Evolutionary conservation across 148 eudicot species (phyloP), one percentile per base, ranked within the genome.

Genomic region (Diospyros lotus): DNA sequence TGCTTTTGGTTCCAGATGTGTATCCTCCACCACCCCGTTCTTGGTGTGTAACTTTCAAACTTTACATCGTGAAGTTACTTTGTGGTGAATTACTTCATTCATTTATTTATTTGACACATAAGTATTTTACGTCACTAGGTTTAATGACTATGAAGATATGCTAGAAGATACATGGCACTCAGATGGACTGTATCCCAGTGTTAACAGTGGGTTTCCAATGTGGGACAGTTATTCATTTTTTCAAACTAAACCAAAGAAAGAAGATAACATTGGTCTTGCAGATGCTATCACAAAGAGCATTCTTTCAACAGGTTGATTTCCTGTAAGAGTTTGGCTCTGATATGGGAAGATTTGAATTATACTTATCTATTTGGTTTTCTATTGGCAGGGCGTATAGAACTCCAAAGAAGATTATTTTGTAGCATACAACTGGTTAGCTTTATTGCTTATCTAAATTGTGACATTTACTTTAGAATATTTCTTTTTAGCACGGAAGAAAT

Each of bases 211-310:
- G 78, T 79, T 78, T 64, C 91, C 94, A 39, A 78, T 89, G 91
- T 95, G 99, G 99, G 99, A 95, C 42, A 89, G 73, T 75, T 93
- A 89, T 84, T 91, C 92, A 48, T 63, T 76, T 81, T 84, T 83
- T 74, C 86, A 82, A 65, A 78, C 75, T 58, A 91, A 88, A 84
- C 88, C 80, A 9, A 91, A 87, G 78, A 91, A 88, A 78, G 93
- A 89, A 78, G 96, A 95, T 73, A 91, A 75, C 62, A 84, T 95
- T 75, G 98, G 99, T 75, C 94, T 95, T 74, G 99, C 99, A 75
- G 98, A 91, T 82, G 99, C 99, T 75, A 88, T 95, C 78, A 87
- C 94, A 67, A 95, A 93, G 83, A 95, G 99, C 87, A 95, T 95
- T 76, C 90, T 93, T 80, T 84, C 86, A 77, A 81, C 98, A 58